These are phyloP conservation scores for Ogataea sp. DNA, from an alignment of 805 yeast species.

Conservation along the genomic window DNA sequence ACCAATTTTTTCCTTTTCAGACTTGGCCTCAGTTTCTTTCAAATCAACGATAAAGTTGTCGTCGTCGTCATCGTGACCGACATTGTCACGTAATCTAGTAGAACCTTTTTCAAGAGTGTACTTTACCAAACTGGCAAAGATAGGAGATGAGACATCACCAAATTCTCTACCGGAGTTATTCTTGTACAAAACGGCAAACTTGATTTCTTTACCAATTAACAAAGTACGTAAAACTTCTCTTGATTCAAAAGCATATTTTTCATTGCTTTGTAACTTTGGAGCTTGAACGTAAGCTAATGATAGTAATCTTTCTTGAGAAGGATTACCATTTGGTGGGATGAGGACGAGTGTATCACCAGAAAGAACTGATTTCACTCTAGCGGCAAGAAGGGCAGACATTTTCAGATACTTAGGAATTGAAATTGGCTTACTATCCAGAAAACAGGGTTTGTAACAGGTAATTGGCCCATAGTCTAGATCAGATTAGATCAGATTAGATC, in stretches of 20 bases:
- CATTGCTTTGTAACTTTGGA: constrained; percentile 38
- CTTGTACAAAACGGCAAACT: constrained; percentile 49
- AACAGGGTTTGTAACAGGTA: too few relatives aligned
- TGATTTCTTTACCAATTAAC: constrained; percentile 57
- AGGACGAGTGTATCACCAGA: constrained; percentile 67
- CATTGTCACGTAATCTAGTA: constrained; percentile 53
- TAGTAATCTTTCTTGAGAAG: constrained; percentile 51
- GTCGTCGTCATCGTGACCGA: constrained; percentile 33
- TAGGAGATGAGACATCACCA: constrained; percentile 63
- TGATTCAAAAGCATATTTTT: constrained; percentile 45
- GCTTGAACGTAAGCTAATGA: constrained; percentile 60
- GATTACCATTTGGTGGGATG: constrained; percentile 39
- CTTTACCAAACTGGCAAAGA: constrained; percentile 51
- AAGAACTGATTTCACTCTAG: constrained; percentile 61
- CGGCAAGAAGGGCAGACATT: constrained; percentile 31
- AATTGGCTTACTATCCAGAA: background rate
- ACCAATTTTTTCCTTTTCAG: constrained; percentile 44
- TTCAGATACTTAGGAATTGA: background rate
- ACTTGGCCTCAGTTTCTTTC: constrained; percentile 37
- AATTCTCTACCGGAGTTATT: constrained; percentile 52
- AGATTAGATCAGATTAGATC: too few relatives aligned
- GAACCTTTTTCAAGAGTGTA: constrained; percentile 49
- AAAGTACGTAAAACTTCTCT: constrained; percentile 56
- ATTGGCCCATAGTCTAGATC: too few relatives aligned
- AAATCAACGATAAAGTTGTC: constrained; percentile 23